phyloP scores from a whole-genome alignment of 2,329 filamentous ascomycete species.

The Aspergillus pseudotamarii region DNA sequence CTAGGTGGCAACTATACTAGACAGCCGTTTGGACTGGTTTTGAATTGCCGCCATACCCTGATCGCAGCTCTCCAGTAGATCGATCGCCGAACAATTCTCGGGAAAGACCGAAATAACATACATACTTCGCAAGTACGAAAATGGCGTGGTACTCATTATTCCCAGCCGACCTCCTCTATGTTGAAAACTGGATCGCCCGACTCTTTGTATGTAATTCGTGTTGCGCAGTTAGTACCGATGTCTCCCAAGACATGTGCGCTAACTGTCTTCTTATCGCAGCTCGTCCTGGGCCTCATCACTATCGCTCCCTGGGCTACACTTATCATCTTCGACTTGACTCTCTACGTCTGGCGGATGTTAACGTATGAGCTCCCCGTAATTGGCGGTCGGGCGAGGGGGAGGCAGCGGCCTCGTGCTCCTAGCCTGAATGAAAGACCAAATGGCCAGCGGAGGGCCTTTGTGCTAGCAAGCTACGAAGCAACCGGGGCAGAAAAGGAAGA shows the following conservation, averaged over 20 bases:
- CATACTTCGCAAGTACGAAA: slow-evolving; percentile 1
- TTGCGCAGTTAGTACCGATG: not conserved
- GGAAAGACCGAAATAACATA: not conserved
- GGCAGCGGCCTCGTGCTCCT: slow-evolving; percentile 62
- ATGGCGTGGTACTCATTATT: slow-evolving; percentile 71
- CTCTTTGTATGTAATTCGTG: slow-evolving; percentile 58
- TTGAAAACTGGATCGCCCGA: slow-evolving; percentile 65
- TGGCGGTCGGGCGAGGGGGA: slow-evolving; percentile 63
- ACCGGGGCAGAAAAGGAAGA: slow-evolving; percentile 8
- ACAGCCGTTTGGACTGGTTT: not conserved
- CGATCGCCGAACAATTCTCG: not conserved
- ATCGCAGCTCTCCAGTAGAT: not conserved
- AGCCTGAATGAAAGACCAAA: slow-evolving; percentile 61
- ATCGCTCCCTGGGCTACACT: slow-evolving; percentile 66
- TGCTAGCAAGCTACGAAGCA: slow-evolving; percentile 28
- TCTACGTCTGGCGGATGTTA: slow-evolving; percentile 63
- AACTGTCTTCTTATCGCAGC: slow-evolving; percentile 40
- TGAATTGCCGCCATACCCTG: not conserved
- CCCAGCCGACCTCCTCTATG: slow-evolving; percentile 57
- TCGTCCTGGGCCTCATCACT: slow-evolving; percentile 62
- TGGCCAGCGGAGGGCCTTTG: slow-evolving; percentile 42
- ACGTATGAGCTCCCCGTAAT: slow-evolving; percentile 62
- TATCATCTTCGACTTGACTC: slow-evolving; percentile 64
- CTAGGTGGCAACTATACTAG: not conserved
- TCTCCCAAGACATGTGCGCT: not conserved